Conservation (phyloP, 129 eudicot genomes). For the Deinandra increscens region DNA sequence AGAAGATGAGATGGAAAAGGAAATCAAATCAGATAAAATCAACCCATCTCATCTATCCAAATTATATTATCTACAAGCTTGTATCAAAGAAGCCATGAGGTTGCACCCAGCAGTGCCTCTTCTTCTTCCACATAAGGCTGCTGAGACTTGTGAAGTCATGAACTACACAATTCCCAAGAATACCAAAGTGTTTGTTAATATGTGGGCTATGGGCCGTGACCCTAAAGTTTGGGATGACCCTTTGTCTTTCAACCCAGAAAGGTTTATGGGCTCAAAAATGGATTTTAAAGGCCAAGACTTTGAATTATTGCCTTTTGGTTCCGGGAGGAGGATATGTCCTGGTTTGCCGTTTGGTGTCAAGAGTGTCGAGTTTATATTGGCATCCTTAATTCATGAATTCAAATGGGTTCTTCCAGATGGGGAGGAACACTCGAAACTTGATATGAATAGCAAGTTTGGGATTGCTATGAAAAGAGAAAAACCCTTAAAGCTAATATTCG, state of each 20-base stretch:
- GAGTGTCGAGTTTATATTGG: background rate
- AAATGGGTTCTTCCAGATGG: background rate
- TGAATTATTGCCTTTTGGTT: background rate
- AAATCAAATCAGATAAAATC: background rate
- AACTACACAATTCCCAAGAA: background rate
- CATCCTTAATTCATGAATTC: background rate
- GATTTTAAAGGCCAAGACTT: slow-evolving; percentile 7
- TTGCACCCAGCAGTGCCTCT: background rate
- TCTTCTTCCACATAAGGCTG: background rate
- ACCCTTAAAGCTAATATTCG: background rate
- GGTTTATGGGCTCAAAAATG: background rate
- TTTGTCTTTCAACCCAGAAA: background rate
- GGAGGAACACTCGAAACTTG: background rate
- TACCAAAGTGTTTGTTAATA: background rate
- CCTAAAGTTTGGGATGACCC: slow-evolving; percentile 7
- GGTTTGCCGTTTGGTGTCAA: background rate
- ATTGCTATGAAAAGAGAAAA: background rate
- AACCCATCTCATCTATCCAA: background rate
- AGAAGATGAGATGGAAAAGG: background rate
- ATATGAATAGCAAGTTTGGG: background rate
- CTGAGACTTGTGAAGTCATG: background rate
- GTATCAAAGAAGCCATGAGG: background rate
- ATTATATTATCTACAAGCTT: slow-evolving; percentile 6
- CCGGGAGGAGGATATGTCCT: background rate
- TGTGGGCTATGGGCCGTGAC: background rate